phyloP scores from a whole-genome alignment of 805 yeast species.

The Clavispora asparagi region DNA sequence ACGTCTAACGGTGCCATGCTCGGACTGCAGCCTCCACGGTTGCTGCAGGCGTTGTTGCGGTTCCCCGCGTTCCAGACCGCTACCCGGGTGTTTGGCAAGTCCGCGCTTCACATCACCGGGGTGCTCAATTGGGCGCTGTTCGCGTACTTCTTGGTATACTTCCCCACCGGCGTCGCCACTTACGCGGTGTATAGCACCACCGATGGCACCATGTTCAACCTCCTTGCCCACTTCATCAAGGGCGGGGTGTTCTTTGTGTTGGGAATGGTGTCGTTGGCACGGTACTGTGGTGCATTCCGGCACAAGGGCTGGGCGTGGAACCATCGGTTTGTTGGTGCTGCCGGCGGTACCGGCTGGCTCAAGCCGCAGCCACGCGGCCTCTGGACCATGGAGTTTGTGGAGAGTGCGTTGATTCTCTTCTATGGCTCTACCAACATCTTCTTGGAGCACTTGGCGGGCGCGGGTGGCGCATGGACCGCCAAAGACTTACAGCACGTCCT shows the following conservation, averaged over 20 bases:
- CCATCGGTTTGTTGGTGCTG: conserved; percentile 18
- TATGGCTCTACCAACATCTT: conserved; percentile 90
- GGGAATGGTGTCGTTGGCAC: conserved; percentile 76
- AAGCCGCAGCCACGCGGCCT: conserved; percentile 39
- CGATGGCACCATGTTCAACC: conserved; percentile 63
- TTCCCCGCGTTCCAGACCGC: conserved; percentile 9
- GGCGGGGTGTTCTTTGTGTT: conserved; percentile 82
- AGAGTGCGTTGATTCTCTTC: conserved; percentile 71
- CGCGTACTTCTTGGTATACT: conserved; percentile 51
- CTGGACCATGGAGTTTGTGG: conserved; percentile 81
- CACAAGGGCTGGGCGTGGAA: conserved; percentile 93
- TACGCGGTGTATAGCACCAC: conserved; percentile 64
- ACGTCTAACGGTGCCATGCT: conserved; percentile 20
- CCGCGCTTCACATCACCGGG: conserved; percentile 9
- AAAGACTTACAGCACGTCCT: conserved; percentile 88
- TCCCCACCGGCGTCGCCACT: conserved; percentile 59
- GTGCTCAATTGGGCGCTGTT: conserved; percentile 60
- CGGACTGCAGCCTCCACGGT: conserved; percentile 3
- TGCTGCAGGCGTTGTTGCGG: conserved; percentile 7
- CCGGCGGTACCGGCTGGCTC: conserved; percentile 31
- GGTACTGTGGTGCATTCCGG: conserved; percentile 80
- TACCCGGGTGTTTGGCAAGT: conserved; percentile 17
- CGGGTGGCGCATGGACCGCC: conserved; percentile 82
- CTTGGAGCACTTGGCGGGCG: conserved; percentile 67
- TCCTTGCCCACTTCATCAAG: conserved; percentile 92